A percentile compares a stretch with the other conserved stretches of the same genome.
phyloP scores from a whole-genome alignment of 2,329 filamentous ascomycete species.

The Cladorrhinum sp. region DNA sequence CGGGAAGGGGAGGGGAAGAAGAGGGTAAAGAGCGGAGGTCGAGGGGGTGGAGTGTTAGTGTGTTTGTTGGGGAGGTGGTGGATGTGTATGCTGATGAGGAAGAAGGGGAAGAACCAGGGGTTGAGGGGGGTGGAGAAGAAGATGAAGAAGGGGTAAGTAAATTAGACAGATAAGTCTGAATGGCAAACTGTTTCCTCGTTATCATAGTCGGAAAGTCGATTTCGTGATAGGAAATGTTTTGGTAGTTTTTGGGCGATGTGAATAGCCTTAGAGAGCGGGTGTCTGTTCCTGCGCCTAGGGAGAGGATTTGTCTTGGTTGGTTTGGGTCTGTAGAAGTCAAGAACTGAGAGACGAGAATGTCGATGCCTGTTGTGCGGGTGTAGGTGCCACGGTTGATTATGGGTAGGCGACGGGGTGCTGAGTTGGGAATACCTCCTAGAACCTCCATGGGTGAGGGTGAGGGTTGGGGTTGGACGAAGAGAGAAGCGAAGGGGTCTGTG shows the following conservation, averaged over 20 bases:
- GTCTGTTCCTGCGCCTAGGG: slow-evolving; percentile 89
- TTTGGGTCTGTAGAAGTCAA: slow-evolving; percentile 43
- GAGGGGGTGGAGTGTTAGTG: slow-evolving; percentile 53
- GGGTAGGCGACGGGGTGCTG: slow-evolving; percentile 62
- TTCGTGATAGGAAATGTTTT: slow-evolving; percentile 75
- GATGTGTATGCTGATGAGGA: not conserved
- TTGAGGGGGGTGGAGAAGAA: slow-evolving; percentile 20
- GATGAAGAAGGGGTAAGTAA: slow-evolving; percentile 36
- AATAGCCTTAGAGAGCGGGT: slow-evolving; percentile 80
- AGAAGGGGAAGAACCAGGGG: not conserved
- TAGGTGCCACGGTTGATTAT: slow-evolving; percentile 98
- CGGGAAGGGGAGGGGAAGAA: slow-evolving; percentile 12
- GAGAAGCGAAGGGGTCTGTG: slow-evolving; percentile 71
- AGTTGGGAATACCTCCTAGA: slow-evolving; percentile 41
- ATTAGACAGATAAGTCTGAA: slow-evolving; percentile 47
- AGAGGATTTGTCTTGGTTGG: slow-evolving; percentile 71
- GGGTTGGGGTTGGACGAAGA: slow-evolving; percentile 55
- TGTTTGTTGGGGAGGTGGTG: slow-evolving; percentile 3
- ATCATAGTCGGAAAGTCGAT: slow-evolving; percentile 81
- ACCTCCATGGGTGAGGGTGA: too few relatives aligned
- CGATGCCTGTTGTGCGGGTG: slow-evolving; percentile 78
- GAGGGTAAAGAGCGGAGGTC: slow-evolving; percentile 64
- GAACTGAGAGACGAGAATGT: slow-evolving; percentile 72
- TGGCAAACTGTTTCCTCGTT: slow-evolving; percentile 58
- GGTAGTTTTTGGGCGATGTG: slow-evolving; percentile 41